Conservation (phyloP, 139 green algal genomes). For the Ettlia oleoabundans region DNA sequence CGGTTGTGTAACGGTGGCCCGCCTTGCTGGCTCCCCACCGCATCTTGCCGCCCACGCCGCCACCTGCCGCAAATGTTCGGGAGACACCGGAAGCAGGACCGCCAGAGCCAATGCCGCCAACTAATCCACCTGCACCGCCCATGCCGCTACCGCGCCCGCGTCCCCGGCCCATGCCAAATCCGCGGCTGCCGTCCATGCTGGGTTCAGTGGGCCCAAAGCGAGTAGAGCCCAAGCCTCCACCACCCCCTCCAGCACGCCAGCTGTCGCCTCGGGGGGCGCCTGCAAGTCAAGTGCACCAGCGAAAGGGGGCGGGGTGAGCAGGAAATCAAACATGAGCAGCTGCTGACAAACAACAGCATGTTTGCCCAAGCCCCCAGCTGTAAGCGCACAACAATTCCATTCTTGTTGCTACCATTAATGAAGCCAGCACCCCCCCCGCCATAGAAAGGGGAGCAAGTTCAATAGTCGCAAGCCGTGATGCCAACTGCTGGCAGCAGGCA, state of each 20-base stretch:
- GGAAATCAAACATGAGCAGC: no score
- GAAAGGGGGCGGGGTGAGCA: neutral
- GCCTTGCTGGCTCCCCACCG: slow-evolving; percentile 22
- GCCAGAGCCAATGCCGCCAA: slow-evolving; percentile 8
- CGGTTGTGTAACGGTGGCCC: slow-evolving; percentile 38
- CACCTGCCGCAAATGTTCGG: slow-evolving; percentile 20
- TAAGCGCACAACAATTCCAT: no score
- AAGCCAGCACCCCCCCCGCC: no score
- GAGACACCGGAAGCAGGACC: neutral
- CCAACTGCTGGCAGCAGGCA: no score
- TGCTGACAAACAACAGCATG: no score
- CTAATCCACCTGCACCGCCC: no score
- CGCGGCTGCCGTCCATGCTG: slow-evolving; percentile 42
- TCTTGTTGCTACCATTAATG: no score
- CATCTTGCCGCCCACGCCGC: slow-evolving; percentile 32
- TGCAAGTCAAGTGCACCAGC: neutral
- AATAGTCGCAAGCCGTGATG: no score
- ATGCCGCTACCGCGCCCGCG: slow-evolving; percentile 5
- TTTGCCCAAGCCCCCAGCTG: no score
- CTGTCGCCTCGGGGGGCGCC: slow-evolving; percentile 5
- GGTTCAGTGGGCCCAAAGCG: slow-evolving; percentile 21
- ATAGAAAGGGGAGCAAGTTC: no score
- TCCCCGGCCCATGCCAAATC: slow-evolving; percentile 46
- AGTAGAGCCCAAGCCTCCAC: neutral
- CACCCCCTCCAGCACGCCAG: slow-evolving; percentile 27